Percentiles rank a stretch among this genome's conserved stretches.
phyloP scores from a whole-genome alignment of 2,329 filamentous ascomycete species.

The Corinectria fuckeliana region DNA sequence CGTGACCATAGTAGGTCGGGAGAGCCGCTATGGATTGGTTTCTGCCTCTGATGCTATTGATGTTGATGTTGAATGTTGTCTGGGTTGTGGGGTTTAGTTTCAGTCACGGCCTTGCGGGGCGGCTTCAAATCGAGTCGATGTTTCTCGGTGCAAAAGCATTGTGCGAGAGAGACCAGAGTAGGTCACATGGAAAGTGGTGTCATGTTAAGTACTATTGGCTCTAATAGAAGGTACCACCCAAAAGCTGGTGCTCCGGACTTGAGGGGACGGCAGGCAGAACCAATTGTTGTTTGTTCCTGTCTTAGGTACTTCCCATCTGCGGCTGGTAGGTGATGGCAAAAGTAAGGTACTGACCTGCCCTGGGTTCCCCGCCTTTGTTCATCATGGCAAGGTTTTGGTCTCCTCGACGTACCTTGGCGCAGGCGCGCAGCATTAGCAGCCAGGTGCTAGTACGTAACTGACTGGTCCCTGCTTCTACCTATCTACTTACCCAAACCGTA shows the following conservation, averaged over 20 bases:
- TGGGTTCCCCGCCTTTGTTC: slow-evolving; percentile 9
- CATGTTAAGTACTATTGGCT: no score
- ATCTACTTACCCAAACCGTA: no score
- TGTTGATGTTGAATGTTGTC: neutral
- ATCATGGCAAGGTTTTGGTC: neutral
- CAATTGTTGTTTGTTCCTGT: slow-evolving; percentile 7
- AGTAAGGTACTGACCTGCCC: no score
- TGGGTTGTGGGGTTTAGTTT: neutral
- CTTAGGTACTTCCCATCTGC: neutral
- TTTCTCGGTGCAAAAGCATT: neutral
- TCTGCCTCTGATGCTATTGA: neutral
- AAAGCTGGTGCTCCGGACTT: neutral
- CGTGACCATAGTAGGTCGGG: neutral
- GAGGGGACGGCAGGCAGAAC: neutral
- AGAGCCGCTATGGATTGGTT: neutral
- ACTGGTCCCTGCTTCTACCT: no score
- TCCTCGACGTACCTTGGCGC: neutral
- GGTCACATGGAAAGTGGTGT: no score
- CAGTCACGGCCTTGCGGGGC: neutral
- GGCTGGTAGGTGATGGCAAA: no score
- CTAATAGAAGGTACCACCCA: neutral
- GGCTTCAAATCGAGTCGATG: neutral
- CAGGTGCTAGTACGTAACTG: no score
- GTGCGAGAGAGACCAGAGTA: no score
- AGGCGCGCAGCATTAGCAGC: neutral